phyloP scores from a whole-genome alignment of 1,284 basidiomycete species.

The Peniophora sp. region DNA sequence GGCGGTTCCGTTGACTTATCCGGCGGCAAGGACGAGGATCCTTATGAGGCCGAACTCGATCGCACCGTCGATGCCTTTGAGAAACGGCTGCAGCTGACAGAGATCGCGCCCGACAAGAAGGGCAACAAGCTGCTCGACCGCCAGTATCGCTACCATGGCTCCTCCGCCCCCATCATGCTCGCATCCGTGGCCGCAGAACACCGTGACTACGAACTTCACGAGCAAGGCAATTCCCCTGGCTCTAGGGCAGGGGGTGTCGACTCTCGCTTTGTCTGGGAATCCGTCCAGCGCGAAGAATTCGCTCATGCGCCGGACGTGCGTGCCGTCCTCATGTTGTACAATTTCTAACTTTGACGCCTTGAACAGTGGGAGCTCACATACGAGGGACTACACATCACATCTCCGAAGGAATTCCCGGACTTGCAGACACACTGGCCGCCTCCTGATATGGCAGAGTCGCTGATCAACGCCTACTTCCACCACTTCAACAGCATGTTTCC shows the following conservation, averaged over 20 bases:
- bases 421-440: conserved; percentile 47
- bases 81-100: conserved; percentile 31
- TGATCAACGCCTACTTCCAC: conserved; percentile 44
- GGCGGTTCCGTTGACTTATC: neutral
- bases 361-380: conserved; percentile 53
- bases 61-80: conserved; percentile 19
- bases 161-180: conserved; percentile 40
- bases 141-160: conserved; percentile 46
- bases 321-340: neutral
- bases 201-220: conserved; percentile 34
- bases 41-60: conserved; percentile 16
- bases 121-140: conserved; percentile 20
- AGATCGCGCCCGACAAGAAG: conserved; percentile 23
- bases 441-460: conserved; percentile 32
- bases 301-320: neutral
- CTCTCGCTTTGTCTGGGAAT: neutral
- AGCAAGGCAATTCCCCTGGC: conserved; percentile 11
- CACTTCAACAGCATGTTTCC: conserved; percentile 34
- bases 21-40: conserved; percentile 9
- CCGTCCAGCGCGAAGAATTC: neutral
- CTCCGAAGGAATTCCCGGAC: conserved; percentile 24
- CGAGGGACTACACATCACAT: conserved; percentile 36
- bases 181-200: conserved; percentile 40
- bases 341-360: neutral
- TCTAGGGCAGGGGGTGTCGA: neutral